Percentiles rank a stretch among this genome's conserved stretches.
Conservation (phyloP, 495 filamentous ascomycete genomes). For the Penicillium psychrofluorescens region DNA sequence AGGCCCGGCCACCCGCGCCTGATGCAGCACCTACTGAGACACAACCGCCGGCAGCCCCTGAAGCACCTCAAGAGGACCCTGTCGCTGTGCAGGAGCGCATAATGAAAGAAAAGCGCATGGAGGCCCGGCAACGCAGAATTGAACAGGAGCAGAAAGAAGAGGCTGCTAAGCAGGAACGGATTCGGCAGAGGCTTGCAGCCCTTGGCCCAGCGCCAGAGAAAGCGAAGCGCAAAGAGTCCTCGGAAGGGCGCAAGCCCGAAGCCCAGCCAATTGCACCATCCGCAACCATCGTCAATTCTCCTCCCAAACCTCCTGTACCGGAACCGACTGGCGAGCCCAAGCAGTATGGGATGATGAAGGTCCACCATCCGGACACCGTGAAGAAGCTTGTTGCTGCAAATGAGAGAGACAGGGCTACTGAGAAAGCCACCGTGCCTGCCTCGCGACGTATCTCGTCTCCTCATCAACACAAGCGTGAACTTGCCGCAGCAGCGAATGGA, state of each 20-base stretch:
- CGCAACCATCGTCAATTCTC: slow-evolving; percentile 27
- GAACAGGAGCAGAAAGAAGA: slow-evolving; percentile 81
- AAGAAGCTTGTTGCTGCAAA: slow-evolving; percentile 34
- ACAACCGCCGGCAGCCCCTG: slow-evolving; percentile 20
- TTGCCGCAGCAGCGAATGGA: slow-evolving; percentile 18
- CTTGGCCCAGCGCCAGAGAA: slow-evolving; percentile 60
- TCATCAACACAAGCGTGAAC: slow-evolving; percentile 25
- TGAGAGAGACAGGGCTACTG: slow-evolving; percentile 29
- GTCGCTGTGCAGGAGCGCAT: slow-evolving; percentile 68
- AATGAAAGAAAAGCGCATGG: slow-evolving; percentile 75
- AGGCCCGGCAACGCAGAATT: slow-evolving; percentile 66
- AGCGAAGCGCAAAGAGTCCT: slow-evolving; percentile 42
- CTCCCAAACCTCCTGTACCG: slow-evolving; percentile 45
- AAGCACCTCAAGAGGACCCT: slow-evolving; percentile 45
- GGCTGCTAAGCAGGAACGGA: slow-evolving; percentile 70
- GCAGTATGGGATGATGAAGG: slow-evolving; percentile 55
- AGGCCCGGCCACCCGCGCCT: slow-evolving; percentile 26
- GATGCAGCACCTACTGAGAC: slow-evolving; percentile 35
- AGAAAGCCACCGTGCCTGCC: slow-evolving; percentile 24
- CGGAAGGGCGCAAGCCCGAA: slow-evolving; percentile 23
- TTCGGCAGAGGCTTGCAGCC: slow-evolving; percentile 73
- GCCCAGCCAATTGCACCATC: slow-evolving; percentile 10
- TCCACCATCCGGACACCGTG: slow-evolving; percentile 44
- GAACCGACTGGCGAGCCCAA: slow-evolving; percentile 46
- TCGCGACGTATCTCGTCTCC: slow-evolving; percentile 26